These are phyloP conservation scores for Diplodia mutila DNA, from an alignment of 2,329 filamentous ascomycete genomes.

Conservation along the genomic window DNA sequence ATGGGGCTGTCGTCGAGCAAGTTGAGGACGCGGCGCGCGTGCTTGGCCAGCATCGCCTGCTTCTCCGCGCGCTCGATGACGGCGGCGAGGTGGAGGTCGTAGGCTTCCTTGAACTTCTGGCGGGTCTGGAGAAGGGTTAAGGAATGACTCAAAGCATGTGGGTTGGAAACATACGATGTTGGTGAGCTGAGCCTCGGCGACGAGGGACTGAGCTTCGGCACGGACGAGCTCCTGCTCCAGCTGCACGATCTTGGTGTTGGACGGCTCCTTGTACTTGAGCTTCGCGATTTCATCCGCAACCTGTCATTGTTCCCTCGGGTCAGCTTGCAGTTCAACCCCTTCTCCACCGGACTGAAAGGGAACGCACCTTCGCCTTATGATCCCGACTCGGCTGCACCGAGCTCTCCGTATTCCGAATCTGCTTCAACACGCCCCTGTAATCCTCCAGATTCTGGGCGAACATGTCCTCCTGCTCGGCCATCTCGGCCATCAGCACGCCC, in stretches of 20 bases:
- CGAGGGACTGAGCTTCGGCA: conserved; percentile 92
- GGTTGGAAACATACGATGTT: conserved; percentile 71
- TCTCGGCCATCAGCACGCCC: conserved; percentile 86
- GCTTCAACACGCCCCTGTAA: conserved; percentile 79
- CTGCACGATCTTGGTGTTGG: conserved; percentile 76
- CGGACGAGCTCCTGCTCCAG: conserved; percentile 96
- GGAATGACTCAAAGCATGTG: conserved; percentile 27
- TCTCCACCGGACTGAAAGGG: neutral
- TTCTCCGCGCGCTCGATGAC: conserved; percentile 97
- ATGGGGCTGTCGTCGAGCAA: conserved; percentile 89
- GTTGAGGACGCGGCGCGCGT: conserved; percentile 81
- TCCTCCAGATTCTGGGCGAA: conserved; percentile 90
- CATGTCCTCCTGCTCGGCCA: conserved; percentile 89
- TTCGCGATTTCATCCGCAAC: conserved; percentile 90
- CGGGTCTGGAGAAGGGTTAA: conserved; percentile 67
- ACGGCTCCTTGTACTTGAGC: conserved; percentile 89
- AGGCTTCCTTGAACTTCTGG: conserved; percentile 94
- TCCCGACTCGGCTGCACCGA: conserved; percentile 93
- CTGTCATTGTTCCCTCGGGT: conserved; percentile 36
- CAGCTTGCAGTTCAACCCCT: neutral
- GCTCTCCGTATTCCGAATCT: conserved; percentile 92
- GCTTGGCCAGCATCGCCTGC: conserved; percentile 89
- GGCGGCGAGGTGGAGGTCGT: conserved; percentile 82
- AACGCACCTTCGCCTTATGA: conserved; percentile 69
- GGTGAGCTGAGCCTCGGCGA: conserved; percentile 93